Evolutionary conservation across 176 grass and related monocot genomes (phyloP).

Genomic region (Eleusine indica): DNA sequence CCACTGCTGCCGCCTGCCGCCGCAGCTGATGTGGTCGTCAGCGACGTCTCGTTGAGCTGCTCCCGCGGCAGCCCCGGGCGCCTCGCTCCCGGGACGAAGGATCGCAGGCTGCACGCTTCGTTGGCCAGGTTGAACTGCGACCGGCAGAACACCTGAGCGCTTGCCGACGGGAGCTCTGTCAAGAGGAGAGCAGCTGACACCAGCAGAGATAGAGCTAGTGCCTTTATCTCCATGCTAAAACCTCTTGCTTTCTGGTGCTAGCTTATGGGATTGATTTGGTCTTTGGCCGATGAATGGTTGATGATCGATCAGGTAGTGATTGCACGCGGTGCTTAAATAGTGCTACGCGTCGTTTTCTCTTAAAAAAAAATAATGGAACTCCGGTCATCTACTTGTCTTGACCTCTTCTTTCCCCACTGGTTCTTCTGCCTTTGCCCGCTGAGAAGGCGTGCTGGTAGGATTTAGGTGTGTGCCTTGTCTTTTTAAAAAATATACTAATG

Average conservation of each 20-base stretch:
- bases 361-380: not conserved
- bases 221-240: conserved; percentile 21
- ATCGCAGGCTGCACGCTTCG: conserved; percentile 53
- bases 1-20: too few relatives aligned
- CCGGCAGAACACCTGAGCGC: conserved; percentile 55
- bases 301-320: not conserved
- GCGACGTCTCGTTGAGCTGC: conserved; percentile 48
- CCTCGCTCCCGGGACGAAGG: conserved; percentile 16
- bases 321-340: conserved; percentile 46
- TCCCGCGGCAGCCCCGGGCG: conserved; percentile 1
- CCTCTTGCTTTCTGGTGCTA: not conserved
- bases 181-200: not conserved
- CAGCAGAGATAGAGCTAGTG: not conserved
- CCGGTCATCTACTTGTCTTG: conserved; percentile 40
- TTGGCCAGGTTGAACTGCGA: conserved; percentile 67
- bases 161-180: not conserved
- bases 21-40: not conserved
- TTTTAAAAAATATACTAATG: not conserved
- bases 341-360: not conserved
- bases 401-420: not conserved
- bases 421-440: not conserved
- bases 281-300: not conserved
- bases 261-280: not conserved
- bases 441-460: conserved; percentile 32
- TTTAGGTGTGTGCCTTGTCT: conserved; percentile 13